Base-by-base conservation (phyloP, 1,139 yeast species). In the Scheffersomyces parashehatae region DNA sequence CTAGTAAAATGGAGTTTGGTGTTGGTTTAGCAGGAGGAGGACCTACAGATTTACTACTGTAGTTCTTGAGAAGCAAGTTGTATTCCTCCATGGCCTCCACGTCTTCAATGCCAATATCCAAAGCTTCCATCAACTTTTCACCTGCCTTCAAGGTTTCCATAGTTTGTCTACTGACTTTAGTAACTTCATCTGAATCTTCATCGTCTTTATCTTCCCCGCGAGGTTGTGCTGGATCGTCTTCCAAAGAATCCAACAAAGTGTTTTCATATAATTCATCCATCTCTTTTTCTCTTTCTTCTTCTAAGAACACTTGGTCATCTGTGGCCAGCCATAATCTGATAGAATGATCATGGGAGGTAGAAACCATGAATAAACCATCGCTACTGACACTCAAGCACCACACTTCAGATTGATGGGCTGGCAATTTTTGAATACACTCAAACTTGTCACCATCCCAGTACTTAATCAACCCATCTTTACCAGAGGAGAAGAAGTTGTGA, bases 361-460 rank as follows among this genome's bases (percentile, higher is more conserved):
- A 80, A 4, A 88, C 84, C 55, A 90, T 79, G 54, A 83, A 82
- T 35, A 77, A 70, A 6, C 96, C 96, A 52, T 82, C 83, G 32
- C 70, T 68, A 47, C 95, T 83, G 16, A 90, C 79, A 16, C 93
- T 85, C 45, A 95, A 65, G 41, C 91, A 81, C 98, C 98, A 93
- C 20, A 93, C 95, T 66, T 93, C 98, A 47, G 89, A 80, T 49
- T 90, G 96, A 62, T 95, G 99, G 1, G 87, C 95, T 3, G 88
- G 79, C 37, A 91, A 71, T 59, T 86, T 87, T 64, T 93, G 98
- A 51, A 93, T 81, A 64, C 95, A 88, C 56, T 89, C 97, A 64
- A 93, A 93, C 67, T 93, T 93, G 59, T 88, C 96, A 52, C 98
- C 99, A 65, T 93, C 99, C 99, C 99, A 93, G 64, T 89, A 90